phyloP scores from a whole-genome alignment of 2,329 filamentous ascomycete genomes.

The Aspergillus versicolor region DNA sequence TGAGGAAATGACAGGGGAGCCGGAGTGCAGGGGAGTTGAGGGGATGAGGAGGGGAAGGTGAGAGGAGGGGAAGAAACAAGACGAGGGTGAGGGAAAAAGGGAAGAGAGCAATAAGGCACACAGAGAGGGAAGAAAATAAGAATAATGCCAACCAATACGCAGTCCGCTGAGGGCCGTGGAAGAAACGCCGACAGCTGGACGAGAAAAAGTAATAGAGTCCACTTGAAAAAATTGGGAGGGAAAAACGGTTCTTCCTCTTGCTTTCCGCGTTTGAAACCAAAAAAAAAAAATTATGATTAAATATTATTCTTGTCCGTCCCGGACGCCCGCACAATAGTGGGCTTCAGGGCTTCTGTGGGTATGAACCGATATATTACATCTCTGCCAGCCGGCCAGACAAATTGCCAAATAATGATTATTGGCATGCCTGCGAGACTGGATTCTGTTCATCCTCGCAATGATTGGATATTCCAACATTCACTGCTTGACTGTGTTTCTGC shows the following conservation, averaged over 20 bases:
- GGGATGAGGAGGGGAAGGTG: constrained; percentile 23
- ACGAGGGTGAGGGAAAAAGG: constrained; percentile 17
- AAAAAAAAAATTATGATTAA: constrained; percentile 1
- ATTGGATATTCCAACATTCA: not conserved
- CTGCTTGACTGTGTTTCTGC: not conserved
- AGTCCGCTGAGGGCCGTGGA: constrained; percentile 17
- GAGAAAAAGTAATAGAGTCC: constrained; percentile 15
- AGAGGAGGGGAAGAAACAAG: constrained; percentile 13
- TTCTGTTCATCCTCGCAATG: not conserved
- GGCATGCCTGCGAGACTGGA: not conserved
- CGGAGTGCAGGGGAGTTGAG: constrained; percentile 20
- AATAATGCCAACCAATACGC: constrained; percentile 15
- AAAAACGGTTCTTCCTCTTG: constrained; percentile 16
- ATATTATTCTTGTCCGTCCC: constrained; percentile 13
- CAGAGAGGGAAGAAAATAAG: constrained; percentile 18
- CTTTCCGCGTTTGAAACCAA: constrained; percentile 9
- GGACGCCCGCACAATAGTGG: constrained; percentile 23
- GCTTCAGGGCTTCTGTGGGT: constrained; percentile 29
- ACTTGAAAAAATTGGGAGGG: constrained; percentile 16
- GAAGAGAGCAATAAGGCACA: constrained; percentile 13
- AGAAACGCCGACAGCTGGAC: constrained; percentile 18
- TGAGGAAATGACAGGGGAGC: constrained; percentile 20
- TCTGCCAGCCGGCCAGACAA: not conserved
- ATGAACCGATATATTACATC: constrained; percentile 18
- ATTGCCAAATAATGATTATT: not conserved